Evolutionary conservation across 2,329 filamentous ascomycete genomes (phyloP), one percentile per base, ranked within the genome.

Genomic region (Alternaria metachromatica): DNA sequence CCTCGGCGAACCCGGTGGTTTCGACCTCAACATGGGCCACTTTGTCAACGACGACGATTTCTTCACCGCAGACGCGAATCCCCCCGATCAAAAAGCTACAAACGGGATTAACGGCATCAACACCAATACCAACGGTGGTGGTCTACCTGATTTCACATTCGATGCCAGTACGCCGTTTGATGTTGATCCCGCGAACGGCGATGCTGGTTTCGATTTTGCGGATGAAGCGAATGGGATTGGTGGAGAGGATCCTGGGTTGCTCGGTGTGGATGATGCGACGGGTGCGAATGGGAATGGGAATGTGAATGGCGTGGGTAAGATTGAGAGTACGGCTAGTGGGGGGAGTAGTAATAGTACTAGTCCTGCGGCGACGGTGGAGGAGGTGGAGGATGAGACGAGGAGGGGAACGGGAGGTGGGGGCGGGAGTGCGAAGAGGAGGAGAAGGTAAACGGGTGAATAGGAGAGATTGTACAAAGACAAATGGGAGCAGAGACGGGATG

Each of bases 1-100:
- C 13, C 76, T 85, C 3, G 77, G 79, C 10, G 78, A 80, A 7
- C 76, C 78, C 1, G 77, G 74, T 0, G 72, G 76, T 15, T 80
- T 77, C 25, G 81, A 82, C 54, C 81, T 88, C 41, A 87, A 89
- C 64, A 82, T 89, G 3, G 86, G 88, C 67, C 80, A 82, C n/a
- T 87, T 89, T 64, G 84, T 89, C 63, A 85, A 87, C 66, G 84
- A 80, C 59, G 80, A 84, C 25, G 85, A 88, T 66, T 87, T 86
- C 69, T 87, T 87, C 65, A 81, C 83, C 7, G 61, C 60, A 10
- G 53, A 15, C 5, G 51, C 12, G 7, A 13, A 11, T 13, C 15
- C 28, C 11, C 10, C 11, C 8, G 49, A 53, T 5, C 28, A 53
- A 20, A 53, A 53, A 30, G 62, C 43, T 9, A 44, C 53, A 2